Percentiles rank a stretch among this genome's conserved stretches.
phyloP scores from a whole-genome alignment of 352 stramenopile genomes.

The Pythium sp. region DNA sequence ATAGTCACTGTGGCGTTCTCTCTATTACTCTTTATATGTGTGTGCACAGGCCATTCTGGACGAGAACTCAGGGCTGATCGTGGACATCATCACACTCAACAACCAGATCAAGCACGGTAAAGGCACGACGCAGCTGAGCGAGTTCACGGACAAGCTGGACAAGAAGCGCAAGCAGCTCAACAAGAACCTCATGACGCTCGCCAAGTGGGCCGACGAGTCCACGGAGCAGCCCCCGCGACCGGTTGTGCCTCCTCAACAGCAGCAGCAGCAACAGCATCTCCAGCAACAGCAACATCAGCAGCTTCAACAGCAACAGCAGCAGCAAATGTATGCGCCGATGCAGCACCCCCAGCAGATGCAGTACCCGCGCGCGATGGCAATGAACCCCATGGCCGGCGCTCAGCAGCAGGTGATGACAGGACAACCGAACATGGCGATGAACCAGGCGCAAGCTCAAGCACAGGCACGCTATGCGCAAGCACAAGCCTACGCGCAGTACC shows the following conservation, averaged over 20 bases:
- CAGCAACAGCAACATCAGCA: conserved; percentile 20
- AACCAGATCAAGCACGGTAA: conserved; percentile 87
- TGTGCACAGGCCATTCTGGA: conserved; percentile 75
- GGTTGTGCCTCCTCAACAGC: conserved; percentile 21
- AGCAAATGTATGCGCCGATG: conserved; percentile 22
- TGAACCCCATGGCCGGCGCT: conserved; percentile 27
- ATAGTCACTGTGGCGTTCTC: neutral
- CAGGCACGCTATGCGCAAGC: conserved; percentile 36
- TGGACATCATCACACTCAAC: conserved; percentile 88
- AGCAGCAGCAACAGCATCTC: conserved; percentile 26
- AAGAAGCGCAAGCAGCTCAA: conserved; percentile 90
- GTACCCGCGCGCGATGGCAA: conserved; percentile 20
- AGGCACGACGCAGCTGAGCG: conserved; percentile 63
- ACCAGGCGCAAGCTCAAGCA: conserved; percentile 27
- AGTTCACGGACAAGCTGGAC: conserved; percentile 84
- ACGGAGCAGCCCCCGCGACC: conserved; percentile 59
- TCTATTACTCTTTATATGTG: neutral
- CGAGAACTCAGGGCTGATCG: conserved; percentile 83
- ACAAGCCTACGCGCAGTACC: conserved; percentile 55
- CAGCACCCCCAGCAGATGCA: conserved; percentile 29
- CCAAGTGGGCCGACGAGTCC: conserved; percentile 86
- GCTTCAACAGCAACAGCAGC: conserved; percentile 14
- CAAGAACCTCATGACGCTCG: conserved; percentile 88
- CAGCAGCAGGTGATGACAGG: conserved; percentile 17
- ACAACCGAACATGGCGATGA: conserved; percentile 21